Percentiles rank a stretch among this genome's conserved stretches.
Conservation (phyloP, 2,329 filamentous ascomycete genomes). For the Aspergillus terreus region DNA sequence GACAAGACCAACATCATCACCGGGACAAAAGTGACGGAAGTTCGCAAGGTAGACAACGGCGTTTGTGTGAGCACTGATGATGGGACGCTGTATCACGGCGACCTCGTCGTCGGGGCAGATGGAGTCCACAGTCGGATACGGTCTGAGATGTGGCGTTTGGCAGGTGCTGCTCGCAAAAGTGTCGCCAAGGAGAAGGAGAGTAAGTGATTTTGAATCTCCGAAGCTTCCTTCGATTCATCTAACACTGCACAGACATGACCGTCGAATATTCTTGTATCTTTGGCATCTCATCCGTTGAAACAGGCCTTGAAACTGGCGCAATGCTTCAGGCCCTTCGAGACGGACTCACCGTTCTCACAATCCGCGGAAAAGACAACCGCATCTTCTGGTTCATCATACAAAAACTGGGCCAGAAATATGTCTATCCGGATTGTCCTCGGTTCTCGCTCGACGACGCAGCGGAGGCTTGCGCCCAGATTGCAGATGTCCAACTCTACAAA, state of each 20-base stretch:
- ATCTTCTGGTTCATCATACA: constrained; percentile 26
- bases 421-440: constrained; percentile 18
- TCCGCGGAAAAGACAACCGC: constrained; percentile 19
- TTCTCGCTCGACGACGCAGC: constrained; percentile 20
- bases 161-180: constrained; percentile 3
- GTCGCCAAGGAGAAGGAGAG: constrained; percentile 7
- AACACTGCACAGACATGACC: constrained; percentile 9
- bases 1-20: constrained; percentile 30
- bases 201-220: background rate
- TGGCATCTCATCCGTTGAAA: constrained; percentile 22
- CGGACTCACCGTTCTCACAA: constrained; percentile 13
- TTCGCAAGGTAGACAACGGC: constrained; percentile 20
- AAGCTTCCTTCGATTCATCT: background rate
- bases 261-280: constrained; percentile 29
- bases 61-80: constrained; percentile 31
- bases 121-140: constrained; percentile 40
- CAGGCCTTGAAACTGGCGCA: constrained; percentile 13
- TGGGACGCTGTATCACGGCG: constrained; percentile 30
- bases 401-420: constrained; percentile 20
- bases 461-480: constrained; percentile 5
- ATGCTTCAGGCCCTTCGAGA: constrained; percentile 16
- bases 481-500: constrained; percentile 12
- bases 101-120: constrained; percentile 42
- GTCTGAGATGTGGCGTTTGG: constrained; percentile 29
- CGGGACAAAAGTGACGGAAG: constrained; percentile 23